A percentile compares a stretch with the other conserved stretches of the same genome.
Conservation (phyloP, 371 early-diverging fungal genomes). For the Mortierella sp. region DNA sequence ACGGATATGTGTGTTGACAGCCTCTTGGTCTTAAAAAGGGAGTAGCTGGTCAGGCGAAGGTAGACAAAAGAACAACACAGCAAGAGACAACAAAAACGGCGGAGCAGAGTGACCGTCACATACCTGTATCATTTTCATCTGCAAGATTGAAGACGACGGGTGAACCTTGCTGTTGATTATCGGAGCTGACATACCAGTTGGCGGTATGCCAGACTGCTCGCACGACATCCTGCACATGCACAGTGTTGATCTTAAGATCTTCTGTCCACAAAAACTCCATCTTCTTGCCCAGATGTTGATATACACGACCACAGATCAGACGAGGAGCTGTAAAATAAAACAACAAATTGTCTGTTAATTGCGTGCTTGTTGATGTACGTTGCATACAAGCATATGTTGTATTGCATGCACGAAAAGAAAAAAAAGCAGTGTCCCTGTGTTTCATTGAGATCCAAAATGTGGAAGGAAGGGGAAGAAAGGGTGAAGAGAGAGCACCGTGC, state of each 20-base stretch:
- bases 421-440: constrained; percentile 3
- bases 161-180: constrained; percentile 49
- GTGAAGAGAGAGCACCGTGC: constrained; percentile 14
- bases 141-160: constrained; percentile 78
- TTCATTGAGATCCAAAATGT: constrained; percentile 1
- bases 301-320: constrained; percentile 92
- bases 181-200: constrained; percentile 66
- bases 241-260: constrained; percentile 90
- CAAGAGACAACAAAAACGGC: not conserved
- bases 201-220: constrained; percentile 82
- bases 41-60: too few species aligned
- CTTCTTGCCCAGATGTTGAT: constrained; percentile 81
- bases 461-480: not conserved
- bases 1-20: constrained; percentile 77
- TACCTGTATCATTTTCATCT: constrained; percentile 83
- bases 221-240: constrained; percentile 91
- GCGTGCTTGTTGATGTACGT: not conserved
- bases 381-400: not conserved
- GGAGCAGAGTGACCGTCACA: constrained; percentile 1
- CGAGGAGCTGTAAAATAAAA: constrained; percentile 76
- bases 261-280: constrained; percentile 95
- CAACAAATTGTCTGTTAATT: not conserved
- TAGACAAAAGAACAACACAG: not conserved
- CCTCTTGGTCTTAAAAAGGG: constrained; percentile 76
- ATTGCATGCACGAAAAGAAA: not conserved